Conservation (phyloP, 1,139 yeast species). For the Nematodospora anomalae region DNA sequence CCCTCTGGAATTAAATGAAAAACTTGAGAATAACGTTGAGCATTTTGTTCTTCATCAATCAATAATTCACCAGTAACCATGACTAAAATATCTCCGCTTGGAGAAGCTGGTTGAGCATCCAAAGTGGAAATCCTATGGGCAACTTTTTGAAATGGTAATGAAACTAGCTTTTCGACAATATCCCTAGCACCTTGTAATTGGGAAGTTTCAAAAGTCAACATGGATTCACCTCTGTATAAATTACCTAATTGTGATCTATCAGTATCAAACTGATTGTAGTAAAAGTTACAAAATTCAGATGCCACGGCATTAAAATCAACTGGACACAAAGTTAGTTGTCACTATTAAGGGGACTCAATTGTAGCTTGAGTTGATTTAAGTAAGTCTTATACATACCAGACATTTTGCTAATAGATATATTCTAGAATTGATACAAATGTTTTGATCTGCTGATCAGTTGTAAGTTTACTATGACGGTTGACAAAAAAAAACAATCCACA, state of each 20-base stretch:
- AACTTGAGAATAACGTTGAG: slow-evolving; percentile 95
- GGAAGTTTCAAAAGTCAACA: slow-evolving; percentile 94
- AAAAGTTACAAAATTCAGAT: slow-evolving; percentile 86
- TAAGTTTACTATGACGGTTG: background rate
- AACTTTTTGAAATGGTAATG: slow-evolving; percentile 89
- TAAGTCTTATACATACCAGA: slow-evolving; percentile 15
- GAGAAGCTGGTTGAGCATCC: slow-evolving; percentile 97
- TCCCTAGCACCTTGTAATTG: slow-evolving; percentile 93
- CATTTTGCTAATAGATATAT: slow-evolving; percentile 8
- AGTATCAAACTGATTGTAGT: slow-evolving; percentile 92
- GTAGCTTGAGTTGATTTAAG: background rate
- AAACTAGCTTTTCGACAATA: slow-evolving; percentile 85
- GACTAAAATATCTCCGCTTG: slow-evolving; percentile 89
- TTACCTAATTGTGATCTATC: slow-evolving; percentile 92
- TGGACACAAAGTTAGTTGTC: slow-evolving; percentile 8
- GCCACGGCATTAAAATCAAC: slow-evolving; percentile 76
- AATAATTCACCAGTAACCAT: slow-evolving; percentile 97
- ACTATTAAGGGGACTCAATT: background rate
- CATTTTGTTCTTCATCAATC: slow-evolving; percentile 89
- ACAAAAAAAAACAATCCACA: background rate
- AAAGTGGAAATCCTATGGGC: slow-evolving; percentile 90
- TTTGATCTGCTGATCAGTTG: background rate
- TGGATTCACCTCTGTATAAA: slow-evolving; percentile 93
- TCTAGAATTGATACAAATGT: background rate
- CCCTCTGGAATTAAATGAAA: slow-evolving; percentile 96